Evolutionary conservation across 768 basidiomycete genomes (phyloP).

Genomic region (Panus rudis): DNA sequence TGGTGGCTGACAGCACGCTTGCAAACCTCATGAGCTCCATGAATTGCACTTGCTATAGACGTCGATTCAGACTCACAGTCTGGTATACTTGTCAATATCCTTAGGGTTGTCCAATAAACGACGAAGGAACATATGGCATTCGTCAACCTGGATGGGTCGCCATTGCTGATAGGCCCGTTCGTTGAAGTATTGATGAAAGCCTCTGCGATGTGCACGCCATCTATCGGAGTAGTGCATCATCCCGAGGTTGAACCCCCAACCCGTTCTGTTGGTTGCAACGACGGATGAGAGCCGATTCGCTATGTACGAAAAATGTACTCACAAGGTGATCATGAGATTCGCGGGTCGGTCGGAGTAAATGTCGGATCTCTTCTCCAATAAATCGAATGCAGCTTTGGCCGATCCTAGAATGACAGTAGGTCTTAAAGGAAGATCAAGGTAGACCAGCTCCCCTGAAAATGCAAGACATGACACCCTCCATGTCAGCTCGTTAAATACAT

Average conservation of each 20-base stretch:
- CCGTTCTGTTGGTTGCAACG: background rate
- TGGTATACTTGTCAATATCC: background rate
- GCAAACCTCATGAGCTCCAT: background rate
- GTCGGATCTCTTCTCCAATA: constrained; percentile 20
- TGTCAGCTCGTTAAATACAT: no score
- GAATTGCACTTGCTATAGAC: background rate
- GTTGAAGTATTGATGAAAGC: constrained; percentile 8
- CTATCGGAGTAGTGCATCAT: constrained; percentile 5
- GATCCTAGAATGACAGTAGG: constrained; percentile 1
- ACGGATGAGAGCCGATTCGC: background rate
- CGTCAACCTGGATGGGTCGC: constrained; percentile 3
- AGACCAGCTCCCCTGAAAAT: background rate
- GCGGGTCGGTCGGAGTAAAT: constrained; percentile 20
- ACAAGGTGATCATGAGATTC: constrained; percentile 12
- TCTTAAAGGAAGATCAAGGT: background rate
- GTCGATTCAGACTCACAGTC: background rate
- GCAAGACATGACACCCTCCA: background rate
- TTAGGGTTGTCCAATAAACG: constrained; percentile 1
- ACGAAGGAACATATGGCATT: constrained; percentile 8
- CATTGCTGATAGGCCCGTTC: background rate
- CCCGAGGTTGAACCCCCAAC: background rate
- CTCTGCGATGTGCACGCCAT: constrained; percentile 1
- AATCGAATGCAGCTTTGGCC: constrained; percentile 13
- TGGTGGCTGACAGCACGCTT: background rate
- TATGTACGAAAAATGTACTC: background rate